These are phyloP conservation scores for Thalassiosira livingstoniorum DNA, from an alignment of 352 stramenopile genomes.

Conservation along the genomic window DNA sequence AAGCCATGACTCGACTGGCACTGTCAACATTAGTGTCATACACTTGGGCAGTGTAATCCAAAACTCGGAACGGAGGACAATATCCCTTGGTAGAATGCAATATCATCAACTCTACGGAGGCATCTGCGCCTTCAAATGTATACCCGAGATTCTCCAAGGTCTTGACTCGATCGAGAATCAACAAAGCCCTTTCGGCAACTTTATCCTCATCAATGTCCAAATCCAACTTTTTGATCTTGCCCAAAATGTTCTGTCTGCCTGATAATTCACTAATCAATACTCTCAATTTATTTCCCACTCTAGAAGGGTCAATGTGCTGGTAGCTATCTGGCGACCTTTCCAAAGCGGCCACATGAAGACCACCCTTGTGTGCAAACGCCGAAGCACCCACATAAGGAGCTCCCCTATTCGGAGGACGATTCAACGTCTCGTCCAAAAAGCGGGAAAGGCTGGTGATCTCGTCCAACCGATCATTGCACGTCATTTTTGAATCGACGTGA, in stretches of 20 bases:
- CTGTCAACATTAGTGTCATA: conserved; percentile 83
- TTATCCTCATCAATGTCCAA: conserved; percentile 66
- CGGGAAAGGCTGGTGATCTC: conserved; percentile 83
- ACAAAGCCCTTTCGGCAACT: conserved; percentile 65
- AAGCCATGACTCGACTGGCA: conserved; percentile 71
- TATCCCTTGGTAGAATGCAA: conserved; percentile 85
- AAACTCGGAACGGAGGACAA: conserved; percentile 84
- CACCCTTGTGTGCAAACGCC: conserved; percentile 90
- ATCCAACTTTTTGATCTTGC: conserved; percentile 80
- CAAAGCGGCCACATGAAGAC: conserved; percentile 87
- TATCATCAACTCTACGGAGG: conserved; percentile 87
- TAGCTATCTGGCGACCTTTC: conserved; percentile 82
- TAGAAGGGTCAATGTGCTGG: conserved; percentile 85
- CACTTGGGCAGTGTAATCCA: conserved; percentile 84
- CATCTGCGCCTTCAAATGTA: conserved; percentile 88
- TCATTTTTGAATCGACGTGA: conserved; percentile 78
- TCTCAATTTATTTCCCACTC: conserved; percentile 84
- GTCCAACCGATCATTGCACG: conserved; percentile 70
- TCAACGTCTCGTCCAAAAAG: conserved; percentile 87
- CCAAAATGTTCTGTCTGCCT: conserved; percentile 87
- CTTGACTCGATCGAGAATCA: conserved; percentile 86
- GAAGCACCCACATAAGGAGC: conserved; percentile 83
- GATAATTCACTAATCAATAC: conserved; percentile 86
- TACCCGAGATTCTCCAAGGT: conserved; percentile 86
- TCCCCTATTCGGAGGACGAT: conserved; percentile 69